Evolutionary conservation across 2,329 filamentous ascomycete species (phyloP), one percentile per base, ranked within the genome.

Genomic region (Calycina herbarum): DNA sequence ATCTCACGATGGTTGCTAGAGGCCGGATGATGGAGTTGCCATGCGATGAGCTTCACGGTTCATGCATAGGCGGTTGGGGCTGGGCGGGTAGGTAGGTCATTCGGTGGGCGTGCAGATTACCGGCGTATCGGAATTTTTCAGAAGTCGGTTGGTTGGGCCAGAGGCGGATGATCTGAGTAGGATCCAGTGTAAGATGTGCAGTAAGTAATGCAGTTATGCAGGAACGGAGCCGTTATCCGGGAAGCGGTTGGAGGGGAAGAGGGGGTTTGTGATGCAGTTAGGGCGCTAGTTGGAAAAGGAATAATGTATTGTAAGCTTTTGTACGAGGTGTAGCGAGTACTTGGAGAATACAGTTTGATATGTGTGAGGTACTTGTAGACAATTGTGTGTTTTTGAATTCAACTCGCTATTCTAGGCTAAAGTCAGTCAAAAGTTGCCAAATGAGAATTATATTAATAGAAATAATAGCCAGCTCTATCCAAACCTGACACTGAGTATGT

Each of bases 11-110:
- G 38, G 38, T 40, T 40, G 38, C 38, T 40, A 15, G 13, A 54
- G 48, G 20, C 24, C 48, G 48, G 48, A 54, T 54, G 48, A 54
- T 54, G 48, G 48, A 54, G n/a, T 54, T 54, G 48, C 48, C 48
- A 54, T 54, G 48, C 48, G 10, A 24, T 27, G 20, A 27, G 48
- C 20, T 54, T 54, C 48, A 24, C 48, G 20, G 20, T 54, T 54
- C 48, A 54, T 54, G 48, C 48, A 54, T 24, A 27, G 24, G 48
- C 20, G 48, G 48, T 54, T 54, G 48, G 48, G 48, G 48, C 20
- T 54, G 48, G 45, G 48, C 48, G 48, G 48, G 48, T 54, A 54
- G 48, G 48, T 54, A 54, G 48, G 48, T 54, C 48, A 54, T 54
- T 54, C 20, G 20, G 20, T 27, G 13, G 48, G 20, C 48, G 48